Percentiles rank a stretch among this genome's conserved stretches.
Conservation (phyloP, 1,284 basidiomycete genomes). For the Schizophyllum commune region DNA sequence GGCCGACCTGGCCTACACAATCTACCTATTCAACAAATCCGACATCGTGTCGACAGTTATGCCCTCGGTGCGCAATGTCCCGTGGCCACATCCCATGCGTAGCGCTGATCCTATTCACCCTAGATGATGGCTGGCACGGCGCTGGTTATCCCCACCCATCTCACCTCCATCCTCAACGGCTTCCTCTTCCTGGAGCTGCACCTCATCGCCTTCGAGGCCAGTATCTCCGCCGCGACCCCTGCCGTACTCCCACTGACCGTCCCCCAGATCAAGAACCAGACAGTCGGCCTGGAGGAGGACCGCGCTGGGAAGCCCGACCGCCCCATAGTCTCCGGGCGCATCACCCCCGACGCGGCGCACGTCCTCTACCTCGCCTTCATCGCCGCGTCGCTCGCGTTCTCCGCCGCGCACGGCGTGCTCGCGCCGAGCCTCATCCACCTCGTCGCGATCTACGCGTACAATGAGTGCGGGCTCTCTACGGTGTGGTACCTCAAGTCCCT, state of each 20-base stretch:
- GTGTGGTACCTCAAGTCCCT: slow-evolving; percentile 24
- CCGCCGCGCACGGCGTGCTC: slow-evolving; percentile 17
- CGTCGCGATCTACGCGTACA: slow-evolving; percentile 21
- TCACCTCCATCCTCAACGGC: slow-evolving; percentile 6
- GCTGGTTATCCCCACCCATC: slow-evolving; percentile 8
- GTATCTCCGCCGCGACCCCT: neutral
- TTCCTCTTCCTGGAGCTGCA: slow-evolving; percentile 12
- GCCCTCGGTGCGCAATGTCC: slow-evolving; percentile 1
- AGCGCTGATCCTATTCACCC: neutral
- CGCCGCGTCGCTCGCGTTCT: slow-evolving; percentile 17
- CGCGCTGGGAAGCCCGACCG: slow-evolving; percentile 25
- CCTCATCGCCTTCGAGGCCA: slow-evolving; percentile 6
- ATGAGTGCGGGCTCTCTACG: slow-evolving; percentile 21
- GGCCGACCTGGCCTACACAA: neutral
- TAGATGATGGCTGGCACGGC: neutral
- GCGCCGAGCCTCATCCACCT: slow-evolving; percentile 20
- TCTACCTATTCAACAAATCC: slow-evolving; percentile 5
- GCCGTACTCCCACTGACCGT: neutral
- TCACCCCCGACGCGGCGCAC: slow-evolving; percentile 20
- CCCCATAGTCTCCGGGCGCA: slow-evolving; percentile 26
- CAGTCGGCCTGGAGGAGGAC: slow-evolving; percentile 24
- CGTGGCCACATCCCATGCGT: neutral
- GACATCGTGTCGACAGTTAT: slow-evolving; percentile 5
- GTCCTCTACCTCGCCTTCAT: slow-evolving; percentile 19
- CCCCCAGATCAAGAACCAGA: slow-evolving; percentile 15